phyloP scores from a whole-genome alignment of 2,329 filamentous ascomycete genomes.

The Exophiala oligosperma region DNA sequence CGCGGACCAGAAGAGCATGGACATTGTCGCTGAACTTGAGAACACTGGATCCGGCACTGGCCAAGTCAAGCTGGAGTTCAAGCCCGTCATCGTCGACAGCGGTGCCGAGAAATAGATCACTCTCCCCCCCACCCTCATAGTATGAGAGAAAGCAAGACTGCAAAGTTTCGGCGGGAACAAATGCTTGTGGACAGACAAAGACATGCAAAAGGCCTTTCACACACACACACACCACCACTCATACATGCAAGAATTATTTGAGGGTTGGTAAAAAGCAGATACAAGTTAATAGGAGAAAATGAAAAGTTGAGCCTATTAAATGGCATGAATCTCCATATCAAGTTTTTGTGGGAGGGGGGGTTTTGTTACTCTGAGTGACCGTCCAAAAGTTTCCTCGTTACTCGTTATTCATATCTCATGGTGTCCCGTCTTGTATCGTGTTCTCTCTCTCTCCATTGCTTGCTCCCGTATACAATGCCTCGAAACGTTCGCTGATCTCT shows the following conservation, averaged over 20 bases:
- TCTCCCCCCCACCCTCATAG: too few relatives aligned
- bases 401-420: too few relatives aligned
- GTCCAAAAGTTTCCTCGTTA: too few relatives aligned
- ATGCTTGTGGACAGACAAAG: slow-evolving; percentile 1
- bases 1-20: slow-evolving; percentile 54
- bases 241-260: neutral
- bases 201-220: neutral
- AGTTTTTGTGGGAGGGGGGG: too few relatives aligned
- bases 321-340: neutral
- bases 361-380: too few relatives aligned
- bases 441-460: too few relatives aligned
- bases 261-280: slow-evolving; percentile 12
- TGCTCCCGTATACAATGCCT: too few relatives aligned
- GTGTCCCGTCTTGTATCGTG: too few relatives aligned
- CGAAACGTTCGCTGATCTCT: too few relatives aligned
- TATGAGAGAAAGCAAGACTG: neutral
- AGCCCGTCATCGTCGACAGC: slow-evolving; percentile 55
- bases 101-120: slow-evolving; percentile 35
- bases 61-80: slow-evolving; percentile 51
- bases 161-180: slow-evolving; percentile 2
- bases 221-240: neutral
- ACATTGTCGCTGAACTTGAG: slow-evolving; percentile 61
- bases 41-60: slow-evolving; percentile 57
- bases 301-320: slow-evolving; percentile 21
- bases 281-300: slow-evolving; percentile 18